These are phyloP conservation scores for Ustilago hordei DNA, from an alignment of 1,284 basidiomycete species.

Conservation along the genomic window DNA sequence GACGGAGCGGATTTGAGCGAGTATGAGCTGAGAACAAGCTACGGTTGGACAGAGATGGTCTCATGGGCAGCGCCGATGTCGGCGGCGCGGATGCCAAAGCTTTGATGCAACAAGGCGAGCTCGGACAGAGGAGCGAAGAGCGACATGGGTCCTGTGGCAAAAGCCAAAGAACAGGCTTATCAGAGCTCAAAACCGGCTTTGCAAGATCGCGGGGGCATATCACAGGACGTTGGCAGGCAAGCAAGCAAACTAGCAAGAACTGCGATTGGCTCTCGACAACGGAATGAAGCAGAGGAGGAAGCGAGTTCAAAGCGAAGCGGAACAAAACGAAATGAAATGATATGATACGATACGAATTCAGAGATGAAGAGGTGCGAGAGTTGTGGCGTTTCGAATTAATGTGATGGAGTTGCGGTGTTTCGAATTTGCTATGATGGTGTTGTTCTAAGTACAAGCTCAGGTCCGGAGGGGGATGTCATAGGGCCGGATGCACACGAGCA, in stretches of 20 bases:
- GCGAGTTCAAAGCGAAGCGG: neutral
- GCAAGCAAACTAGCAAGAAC: neutral
- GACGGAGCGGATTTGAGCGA: slow-evolving; percentile 28
- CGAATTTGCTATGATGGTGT: too few species aligned
- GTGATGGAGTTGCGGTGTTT: too few species aligned
- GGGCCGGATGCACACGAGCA: too few species aligned
- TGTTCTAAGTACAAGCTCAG: too few species aligned
- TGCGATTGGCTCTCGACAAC: slow-evolving; percentile 12
- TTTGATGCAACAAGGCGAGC: neutral
- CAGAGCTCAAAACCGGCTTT: slow-evolving; percentile 5
- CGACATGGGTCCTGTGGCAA: slow-evolving; percentile 27
- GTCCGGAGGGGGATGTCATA: too few species aligned
- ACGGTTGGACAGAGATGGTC: slow-evolving; percentile 41
- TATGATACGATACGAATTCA: neutral
- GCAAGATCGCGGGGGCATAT: slow-evolving; percentile 5
- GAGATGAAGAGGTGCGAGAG: neutral
- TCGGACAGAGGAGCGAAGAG: slow-evolving; percentile 6
- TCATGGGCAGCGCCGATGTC: slow-evolving; percentile 22
- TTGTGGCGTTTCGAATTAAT: too few species aligned
- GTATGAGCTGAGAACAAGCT: neutral
- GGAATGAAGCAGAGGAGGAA: neutral
- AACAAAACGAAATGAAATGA: neutral
- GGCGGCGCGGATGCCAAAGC: neutral
- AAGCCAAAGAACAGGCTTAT: slow-evolving; percentile 10
- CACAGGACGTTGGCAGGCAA: neutral